These are phyloP conservation scores for Peterozyma xylosa DNA, from an alignment of 805 yeast species.

Conservation along the genomic window DNA sequence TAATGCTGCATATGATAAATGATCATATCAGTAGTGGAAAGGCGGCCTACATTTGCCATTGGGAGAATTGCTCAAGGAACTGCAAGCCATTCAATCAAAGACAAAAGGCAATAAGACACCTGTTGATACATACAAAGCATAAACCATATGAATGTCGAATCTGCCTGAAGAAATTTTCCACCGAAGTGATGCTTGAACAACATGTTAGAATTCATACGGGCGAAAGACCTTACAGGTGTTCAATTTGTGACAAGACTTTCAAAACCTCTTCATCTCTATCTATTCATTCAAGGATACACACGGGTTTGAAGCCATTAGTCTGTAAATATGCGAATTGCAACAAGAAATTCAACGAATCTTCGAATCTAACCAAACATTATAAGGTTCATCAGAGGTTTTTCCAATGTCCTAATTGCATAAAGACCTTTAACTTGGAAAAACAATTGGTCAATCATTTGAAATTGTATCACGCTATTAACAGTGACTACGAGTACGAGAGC, in stretches of 20 bases:
- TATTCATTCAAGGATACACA: conserved; percentile 79
- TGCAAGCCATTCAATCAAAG: conserved; percentile 66
- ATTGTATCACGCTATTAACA: not conserved
- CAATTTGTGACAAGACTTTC: conserved; percentile 66
- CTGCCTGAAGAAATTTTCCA: conserved; percentile 71
- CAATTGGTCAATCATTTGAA: conserved; percentile 32
- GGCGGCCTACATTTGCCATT: conserved; percentile 59
- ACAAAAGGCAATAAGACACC: conserved; percentile 79
- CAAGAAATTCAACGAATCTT: conserved; percentile 80
- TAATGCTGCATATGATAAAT: conserved; percentile 64
- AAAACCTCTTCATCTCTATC: conserved; percentile 78
- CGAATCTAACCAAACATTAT: conserved; percentile 84
- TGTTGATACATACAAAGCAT: conserved; percentile 81
- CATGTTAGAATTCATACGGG: conserved; percentile 85
- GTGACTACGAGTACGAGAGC: not conserved
- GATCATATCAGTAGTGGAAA: conserved; percentile 73
- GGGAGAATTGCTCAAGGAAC: conserved; percentile 71
- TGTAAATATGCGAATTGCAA: conserved; percentile 80
- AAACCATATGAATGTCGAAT: conserved; percentile 68
- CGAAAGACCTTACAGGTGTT: conserved; percentile 78
- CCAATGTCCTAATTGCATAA: conserved; percentile 45
- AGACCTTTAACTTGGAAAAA: conserved; percentile 38
- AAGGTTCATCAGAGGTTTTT: conserved; percentile 57
- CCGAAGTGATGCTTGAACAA: conserved; percentile 68
- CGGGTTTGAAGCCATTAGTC: conserved; percentile 80